Base-by-base conservation (phyloP, 2,329 filamentous ascomycete genomes). In the Lachnellula hyalina region DNA sequence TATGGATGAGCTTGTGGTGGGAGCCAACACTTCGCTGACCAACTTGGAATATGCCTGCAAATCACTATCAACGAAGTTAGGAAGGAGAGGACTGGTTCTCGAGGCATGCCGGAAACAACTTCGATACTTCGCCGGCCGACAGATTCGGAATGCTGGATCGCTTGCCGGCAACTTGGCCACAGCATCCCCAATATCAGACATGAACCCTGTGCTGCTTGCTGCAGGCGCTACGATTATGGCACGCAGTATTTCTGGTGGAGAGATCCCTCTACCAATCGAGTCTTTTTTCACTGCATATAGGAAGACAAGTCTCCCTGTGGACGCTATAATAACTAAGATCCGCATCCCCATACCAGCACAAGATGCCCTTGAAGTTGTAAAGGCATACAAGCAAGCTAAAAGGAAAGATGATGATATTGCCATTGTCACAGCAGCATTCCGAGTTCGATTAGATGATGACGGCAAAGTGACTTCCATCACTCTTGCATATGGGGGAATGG, bases 331-430 rank as follows among this genome's bases (percentile, higher is more conserved):
- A 57, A 85, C 90, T 1, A 86, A 86, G 40, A 86, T 99, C 59
- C 83, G 87, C n/a, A 90, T 99, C 44, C 94, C 94, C 0, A 74
- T 89, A 2, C 87, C 89, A 0, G 78, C 78, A 2, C 79, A 84
- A 51, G 87, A 86, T 64, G 86, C 9, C 28, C 28, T 89, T 3
- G 94, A 97, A 68, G 90, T 86, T 68, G 86, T 96, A 69, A 82
- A 88, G 44, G 86, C 93, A 1, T 97, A 96, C 73, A 99, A 99
- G 73, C 93, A 97, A 70, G 85, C 94, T 0, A 99, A 99, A 76
- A 78, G 94, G 62, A 97, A 97, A 69, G 94, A 99, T 65, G 94
- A 99, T 66, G 94, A 99, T 68, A 97, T 99, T 68, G 94, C 94
- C 2, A 97, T 99, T 64, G 94, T 97, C 25, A 97, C 95, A 48